phyloP scores from a whole-genome alignment of 371 early-diverging fungal genomes.

The Circinella umbellata region DNA sequence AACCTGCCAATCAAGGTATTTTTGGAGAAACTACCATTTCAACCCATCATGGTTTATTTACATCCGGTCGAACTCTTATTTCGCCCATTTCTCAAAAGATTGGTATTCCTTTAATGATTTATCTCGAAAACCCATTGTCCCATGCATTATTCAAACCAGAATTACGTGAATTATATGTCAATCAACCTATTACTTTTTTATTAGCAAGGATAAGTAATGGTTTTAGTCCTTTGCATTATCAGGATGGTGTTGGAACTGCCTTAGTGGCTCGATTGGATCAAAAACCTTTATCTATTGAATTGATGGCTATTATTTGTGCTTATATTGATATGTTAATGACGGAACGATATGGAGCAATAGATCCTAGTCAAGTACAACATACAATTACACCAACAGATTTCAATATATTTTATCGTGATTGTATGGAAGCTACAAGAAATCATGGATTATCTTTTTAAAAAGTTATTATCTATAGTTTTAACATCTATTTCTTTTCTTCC shows the following conservation, averaged over 20 bases:
- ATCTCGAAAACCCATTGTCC: neutral
- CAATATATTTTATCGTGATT: neutral
- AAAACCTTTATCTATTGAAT: neutral
- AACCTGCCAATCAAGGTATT: neutral
- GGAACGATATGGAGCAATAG: neutral
- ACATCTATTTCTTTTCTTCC: too few relatives aligned
- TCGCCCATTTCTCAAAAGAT: neutral
- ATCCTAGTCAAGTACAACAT: neutral
- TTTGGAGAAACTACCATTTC: neutral
- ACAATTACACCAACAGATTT: neutral
- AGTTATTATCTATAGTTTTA: too few relatives aligned
- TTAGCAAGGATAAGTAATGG: neutral
- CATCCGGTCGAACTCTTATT: neutral
- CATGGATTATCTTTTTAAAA: too few relatives aligned
- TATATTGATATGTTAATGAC: conserved; percentile 1
- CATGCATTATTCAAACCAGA: neutral
- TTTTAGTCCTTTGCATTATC: neutral
- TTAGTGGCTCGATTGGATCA: neutral
- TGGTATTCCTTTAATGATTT: conserved; percentile 1
- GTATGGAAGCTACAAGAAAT: neutral
- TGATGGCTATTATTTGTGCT: neutral
- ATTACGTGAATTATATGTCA: neutral
- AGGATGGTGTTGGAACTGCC: conserved; percentile 1
- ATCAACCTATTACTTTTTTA: neutral
- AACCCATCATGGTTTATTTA: neutral